Conservation (phyloP, 768 basidiomycete species). For the Pulveroboletus sp. region DNA sequence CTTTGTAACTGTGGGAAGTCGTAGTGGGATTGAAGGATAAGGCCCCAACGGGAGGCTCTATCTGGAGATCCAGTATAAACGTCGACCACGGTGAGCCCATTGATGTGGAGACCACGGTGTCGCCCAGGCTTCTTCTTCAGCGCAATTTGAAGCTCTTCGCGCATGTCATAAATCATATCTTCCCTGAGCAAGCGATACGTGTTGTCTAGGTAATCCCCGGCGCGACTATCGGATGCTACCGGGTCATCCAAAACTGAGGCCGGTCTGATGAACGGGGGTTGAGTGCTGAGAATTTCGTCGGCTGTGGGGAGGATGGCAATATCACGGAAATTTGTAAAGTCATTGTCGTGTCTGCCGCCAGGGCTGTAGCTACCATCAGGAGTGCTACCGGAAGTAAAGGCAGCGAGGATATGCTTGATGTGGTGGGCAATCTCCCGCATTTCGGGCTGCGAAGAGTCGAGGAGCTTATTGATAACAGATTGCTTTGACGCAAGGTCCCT, state of each 20-base stretch:
- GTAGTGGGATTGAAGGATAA: slow-evolving; percentile 35
- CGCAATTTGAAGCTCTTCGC: slow-evolving; percentile 53
- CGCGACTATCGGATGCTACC: slow-evolving; percentile 34
- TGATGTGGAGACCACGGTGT: slow-evolving; percentile 38
- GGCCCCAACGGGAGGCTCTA: slow-evolving; percentile 39
- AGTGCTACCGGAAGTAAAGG: slow-evolving; percentile 23
- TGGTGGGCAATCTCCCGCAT: slow-evolving; percentile 37
- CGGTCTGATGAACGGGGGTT: slow-evolving; percentile 52
- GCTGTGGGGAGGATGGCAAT: slow-evolving; percentile 66
- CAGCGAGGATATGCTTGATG: slow-evolving; percentile 39
- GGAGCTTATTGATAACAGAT: slow-evolving; percentile 24
- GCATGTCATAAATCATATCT: slow-evolving; percentile 60
- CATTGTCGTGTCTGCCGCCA: slow-evolving; percentile 73
- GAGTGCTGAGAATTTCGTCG: slow-evolving; percentile 50
- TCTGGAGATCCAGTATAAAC: slow-evolving; percentile 35
- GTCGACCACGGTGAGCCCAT: slow-evolving; percentile 37
- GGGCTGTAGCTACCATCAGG: slow-evolving; percentile 33
- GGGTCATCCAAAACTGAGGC: slow-evolving; percentile 45
- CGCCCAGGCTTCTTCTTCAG: slow-evolving; percentile 40
- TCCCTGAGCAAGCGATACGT: slow-evolving; percentile 65
- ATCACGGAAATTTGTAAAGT: slow-evolving; percentile 55
- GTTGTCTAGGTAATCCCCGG: slow-evolving; percentile 57
- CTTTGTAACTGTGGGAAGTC: slow-evolving; percentile 38
- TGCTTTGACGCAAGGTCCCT: slow-evolving; percentile 37
- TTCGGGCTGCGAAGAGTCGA: slow-evolving; percentile 24